Evolutionary conservation across 2,329 filamentous ascomycete species (phyloP).

Genomic region (Diaporthe batatas): DNA sequence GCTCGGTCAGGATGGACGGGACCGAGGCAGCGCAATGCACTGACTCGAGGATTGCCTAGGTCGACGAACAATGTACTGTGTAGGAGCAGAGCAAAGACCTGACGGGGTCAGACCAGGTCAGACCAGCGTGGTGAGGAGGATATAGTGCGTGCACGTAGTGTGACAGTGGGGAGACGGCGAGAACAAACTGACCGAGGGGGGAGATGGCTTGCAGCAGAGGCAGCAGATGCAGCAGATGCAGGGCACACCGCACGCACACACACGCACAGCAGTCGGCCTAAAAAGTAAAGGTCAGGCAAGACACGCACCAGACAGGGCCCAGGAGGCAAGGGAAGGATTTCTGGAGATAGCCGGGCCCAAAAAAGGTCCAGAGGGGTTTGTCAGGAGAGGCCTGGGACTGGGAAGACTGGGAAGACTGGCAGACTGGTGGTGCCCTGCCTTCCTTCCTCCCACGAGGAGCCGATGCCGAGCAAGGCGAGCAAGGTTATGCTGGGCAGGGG

Average conservation of each 20-base stretch:
- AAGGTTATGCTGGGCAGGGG: constrained; percentile 23
- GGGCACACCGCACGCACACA: constrained; percentile 6
- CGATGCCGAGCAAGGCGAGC: constrained; percentile 14
- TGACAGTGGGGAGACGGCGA: constrained; percentile 12
- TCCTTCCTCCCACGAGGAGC: constrained; percentile 14
- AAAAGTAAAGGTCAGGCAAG: constrained; percentile 13
- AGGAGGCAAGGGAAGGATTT: too few species aligned
- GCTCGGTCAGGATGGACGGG: constrained; percentile 22
- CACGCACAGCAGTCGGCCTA: background rate
- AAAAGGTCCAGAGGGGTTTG: constrained; percentile 25
- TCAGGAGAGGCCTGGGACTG: constrained; percentile 20
- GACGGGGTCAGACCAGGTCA: background rate
- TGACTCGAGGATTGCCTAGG: constrained; percentile 37
- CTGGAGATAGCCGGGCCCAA: background rate
- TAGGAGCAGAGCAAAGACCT: background rate
- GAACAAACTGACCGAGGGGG: background rate
- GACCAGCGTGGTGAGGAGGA: background rate
- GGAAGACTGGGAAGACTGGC: background rate
- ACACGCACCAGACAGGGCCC: constrained; percentile 24
- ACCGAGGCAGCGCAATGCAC: constrained; percentile 26
- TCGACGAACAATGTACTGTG: background rate
- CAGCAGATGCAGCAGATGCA: constrained; percentile 6
- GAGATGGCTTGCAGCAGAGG: constrained; percentile 4
- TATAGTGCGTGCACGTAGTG: constrained; percentile 20
- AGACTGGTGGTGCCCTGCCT: constrained; percentile 12